phyloP scores from a whole-genome alignment of 129 eudicot species.

The Flaveria sonorensis region DNA sequence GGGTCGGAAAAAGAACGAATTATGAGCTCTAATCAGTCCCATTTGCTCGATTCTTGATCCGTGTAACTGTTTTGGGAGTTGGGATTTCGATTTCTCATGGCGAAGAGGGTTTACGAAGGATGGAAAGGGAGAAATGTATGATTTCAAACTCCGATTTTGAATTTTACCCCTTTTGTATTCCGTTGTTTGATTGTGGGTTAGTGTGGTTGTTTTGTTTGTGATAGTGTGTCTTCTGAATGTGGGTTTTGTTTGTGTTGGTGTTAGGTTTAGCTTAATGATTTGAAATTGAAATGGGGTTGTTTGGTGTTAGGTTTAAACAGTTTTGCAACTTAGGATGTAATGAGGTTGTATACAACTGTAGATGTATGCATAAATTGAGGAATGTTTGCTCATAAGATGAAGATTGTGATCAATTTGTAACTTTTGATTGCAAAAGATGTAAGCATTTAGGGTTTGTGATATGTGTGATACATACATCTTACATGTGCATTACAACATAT shows the following conservation, averaged over 20 bases:
- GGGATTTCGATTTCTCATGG: constrained; percentile 51
- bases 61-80: constrained; percentile 37
- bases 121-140: constrained; percentile 98
- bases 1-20: neutral
- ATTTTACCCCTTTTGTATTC: neutral
- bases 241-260: neutral
- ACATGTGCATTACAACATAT: neutral
- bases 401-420: neutral
- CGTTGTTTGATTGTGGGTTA: neutral
- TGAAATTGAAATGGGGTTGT: no score
- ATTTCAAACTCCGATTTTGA: constrained; percentile 14
- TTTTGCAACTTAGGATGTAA: neutral
- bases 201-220: constrained; percentile 2
- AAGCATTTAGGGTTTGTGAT: constrained; percentile 14
- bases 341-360: neutral
- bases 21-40: constrained; percentile 54
- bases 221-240: no score
- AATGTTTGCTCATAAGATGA: neutral
- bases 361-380: neutral
- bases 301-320: neutral
- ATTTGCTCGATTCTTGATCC: constrained; percentile 48
- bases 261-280: no score
- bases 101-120: constrained; percentile 72
- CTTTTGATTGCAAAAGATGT: neutral
- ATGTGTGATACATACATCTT: neutral